Evolutionary conservation across 768 basidiomycete species (phyloP), one percentile per base, ranked within the genome.

Genomic region (Stropharia rugosoannulata): DNA sequence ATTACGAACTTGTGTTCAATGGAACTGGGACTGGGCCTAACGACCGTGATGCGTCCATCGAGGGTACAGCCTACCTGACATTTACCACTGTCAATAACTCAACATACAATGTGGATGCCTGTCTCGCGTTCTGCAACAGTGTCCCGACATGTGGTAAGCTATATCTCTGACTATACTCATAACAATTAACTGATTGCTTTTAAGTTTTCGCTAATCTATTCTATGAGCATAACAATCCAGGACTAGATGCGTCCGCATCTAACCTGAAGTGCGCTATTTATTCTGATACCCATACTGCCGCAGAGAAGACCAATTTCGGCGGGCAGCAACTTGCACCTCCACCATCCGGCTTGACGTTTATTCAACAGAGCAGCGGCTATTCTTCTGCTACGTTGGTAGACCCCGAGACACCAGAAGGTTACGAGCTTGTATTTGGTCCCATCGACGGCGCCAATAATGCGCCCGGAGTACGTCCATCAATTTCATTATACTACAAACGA

Each of bases 51-150:
- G 54, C 45, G 3, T 48, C 54, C 22, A 48, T 55, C 18, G 37
- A 29, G 8, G 54, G 54, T 6, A 55, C 54, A 1, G 54, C 45
- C 9, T 55, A 47, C 37, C 16, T 55, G 27, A 55, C 54, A 1
- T 55, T 47, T 25, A 55, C 54, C 38, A 55, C 54, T n/a, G 54
- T 55, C n/a, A 36, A 40, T n/a, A 55, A 55, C 15, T 46, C 45
- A 29, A 55, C 54, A 16, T 55, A 55, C 46, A 55, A 48, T 29
- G n/a, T 55, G n/a, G 39, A 37, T 32, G 45, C 44, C 37, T 55
- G 54, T 18, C 27, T 47, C 3, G 39, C 25, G 25, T 55, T 47
- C 45, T 55, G 54, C 13, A 36, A 47, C 12, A 41, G n/a, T 12
- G 19, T 48, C n/a, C 25, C 35, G 11, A 35, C 16, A 9, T 55